phyloP scores from a whole-genome alignment of 2,329 filamentous ascomycete species.

The Pseudogymnoascus pannorum region DNA sequence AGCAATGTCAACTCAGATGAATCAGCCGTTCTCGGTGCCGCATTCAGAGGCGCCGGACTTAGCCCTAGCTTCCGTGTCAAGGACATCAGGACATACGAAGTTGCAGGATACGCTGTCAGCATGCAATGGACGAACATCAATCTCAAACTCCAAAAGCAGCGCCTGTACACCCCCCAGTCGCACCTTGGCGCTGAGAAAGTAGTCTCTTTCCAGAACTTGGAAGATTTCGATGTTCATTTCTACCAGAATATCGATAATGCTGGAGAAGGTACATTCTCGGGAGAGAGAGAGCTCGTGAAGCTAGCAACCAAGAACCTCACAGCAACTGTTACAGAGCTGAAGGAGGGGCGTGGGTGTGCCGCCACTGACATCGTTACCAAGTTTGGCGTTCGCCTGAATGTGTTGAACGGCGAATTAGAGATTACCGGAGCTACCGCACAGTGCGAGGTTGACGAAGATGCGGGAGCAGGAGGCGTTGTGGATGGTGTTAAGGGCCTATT shows the following conservation, averaged over 20 bases:
- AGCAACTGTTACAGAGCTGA: constrained; percentile 68
- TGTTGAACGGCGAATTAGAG: constrained; percentile 71
- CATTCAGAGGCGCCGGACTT: constrained; percentile 84
- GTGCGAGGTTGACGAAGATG: constrained; percentile 68
- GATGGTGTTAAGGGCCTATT: constrained; percentile 96
- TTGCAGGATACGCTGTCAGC: constrained; percentile 62
- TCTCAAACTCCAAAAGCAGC: constrained; percentile 67
- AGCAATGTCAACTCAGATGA: constrained; percentile 97
- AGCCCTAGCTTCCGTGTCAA: constrained; percentile 97
- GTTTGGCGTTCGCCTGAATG: constrained; percentile 65
- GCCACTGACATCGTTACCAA: constrained; percentile 73
- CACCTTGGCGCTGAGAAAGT: constrained; percentile 74
- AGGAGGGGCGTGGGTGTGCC: constrained; percentile 65
- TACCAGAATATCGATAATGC: constrained; percentile 60
- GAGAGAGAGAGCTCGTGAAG: constrained; percentile 54
- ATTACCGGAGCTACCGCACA: constrained; percentile 70
- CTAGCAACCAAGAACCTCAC: constrained; percentile 82
- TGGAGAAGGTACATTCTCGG: constrained; percentile 29
- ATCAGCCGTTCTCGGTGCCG: constrained; percentile 90
- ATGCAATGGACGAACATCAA: constrained; percentile 67
- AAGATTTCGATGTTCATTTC: constrained; percentile 75
- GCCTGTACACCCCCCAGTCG: constrained; percentile 73
- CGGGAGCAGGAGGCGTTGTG: constrained; percentile 73
- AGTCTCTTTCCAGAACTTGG: constrained; percentile 71
- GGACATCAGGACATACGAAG: constrained; percentile 82